Evolutionary conservation across 2,329 filamentous ascomycete genomes (phyloP).

Genomic region (Xylariaceae sp.): DNA sequence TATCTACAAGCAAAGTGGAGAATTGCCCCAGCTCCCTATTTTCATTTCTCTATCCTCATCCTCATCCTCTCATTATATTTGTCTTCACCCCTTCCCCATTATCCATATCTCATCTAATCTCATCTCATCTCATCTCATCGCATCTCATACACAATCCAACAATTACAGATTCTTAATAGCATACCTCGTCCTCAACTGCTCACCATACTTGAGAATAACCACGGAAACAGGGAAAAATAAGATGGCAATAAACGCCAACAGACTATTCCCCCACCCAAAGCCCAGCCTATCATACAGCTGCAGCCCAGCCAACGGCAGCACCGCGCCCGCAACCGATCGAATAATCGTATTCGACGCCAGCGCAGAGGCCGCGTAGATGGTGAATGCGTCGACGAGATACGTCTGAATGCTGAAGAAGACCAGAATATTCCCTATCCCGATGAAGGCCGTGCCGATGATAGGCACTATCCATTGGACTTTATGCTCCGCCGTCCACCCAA

Average conservation of each 20-base stretch:
- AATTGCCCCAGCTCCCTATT: too few relatives aligned
- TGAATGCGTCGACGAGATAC: slow-evolving; percentile 53
- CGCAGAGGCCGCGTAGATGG: slow-evolving; percentile 48
- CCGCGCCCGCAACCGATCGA: slow-evolving; percentile 43
- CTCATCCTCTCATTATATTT: too few relatives aligned
- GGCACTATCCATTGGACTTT: slow-evolving; percentile 45
- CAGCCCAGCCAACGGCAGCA: slow-evolving; percentile 49
- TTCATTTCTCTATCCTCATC: too few relatives aligned
- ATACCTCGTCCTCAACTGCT: slow-evolving; percentile 16
- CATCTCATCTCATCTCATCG: too few relatives aligned
- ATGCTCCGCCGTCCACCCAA: slow-evolving; percentile 44
- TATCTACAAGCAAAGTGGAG: too few relatives aligned
- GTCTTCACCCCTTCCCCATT: too few relatives aligned
- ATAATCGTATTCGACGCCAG: slow-evolving; percentile 54
- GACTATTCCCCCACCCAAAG: slow-evolving; percentile 53
- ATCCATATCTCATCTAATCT: too few relatives aligned
- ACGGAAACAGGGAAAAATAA: slow-evolving; percentile 19
- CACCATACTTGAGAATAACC: slow-evolving; percentile 20
- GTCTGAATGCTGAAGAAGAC: slow-evolving; percentile 24
- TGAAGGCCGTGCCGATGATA: slow-evolving; percentile 39
- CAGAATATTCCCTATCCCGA: slow-evolving; percentile 34
- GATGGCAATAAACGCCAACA: slow-evolving; percentile 47
- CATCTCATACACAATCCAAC: neutral
- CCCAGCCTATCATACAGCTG: slow-evolving; percentile 48
- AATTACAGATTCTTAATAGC: slow-evolving; percentile 16